Evolutionary conservation across 1,139 yeast genomes (phyloP).

Genomic region (Suhomyces bribrorum): DNA sequence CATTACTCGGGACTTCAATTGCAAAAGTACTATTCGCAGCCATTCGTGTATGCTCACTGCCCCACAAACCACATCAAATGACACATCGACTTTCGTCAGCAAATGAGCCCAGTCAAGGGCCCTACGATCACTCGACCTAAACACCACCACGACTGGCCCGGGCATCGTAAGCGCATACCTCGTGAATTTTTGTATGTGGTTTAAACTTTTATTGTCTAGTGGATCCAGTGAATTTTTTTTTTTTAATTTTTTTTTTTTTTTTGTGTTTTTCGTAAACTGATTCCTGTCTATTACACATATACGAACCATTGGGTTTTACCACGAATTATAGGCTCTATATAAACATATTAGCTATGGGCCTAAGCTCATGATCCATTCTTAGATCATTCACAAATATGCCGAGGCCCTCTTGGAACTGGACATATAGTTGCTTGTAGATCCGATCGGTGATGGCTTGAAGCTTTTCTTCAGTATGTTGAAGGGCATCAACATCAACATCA

Average conservation of each 20-base stretch:
- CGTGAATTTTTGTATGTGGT: too few species aligned
- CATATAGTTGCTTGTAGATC: slow-evolving; percentile 28
- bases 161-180: too few species aligned
- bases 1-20: too few species aligned
- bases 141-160: too few species aligned
- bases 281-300: too few species aligned
- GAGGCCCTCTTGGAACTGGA: slow-evolving; percentile 22
- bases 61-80: too few species aligned
- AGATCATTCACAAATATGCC: slow-evolving; percentile 31
- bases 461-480: slow-evolving; percentile 26
- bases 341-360: slow-evolving; percentile 18
- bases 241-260: too few species aligned
- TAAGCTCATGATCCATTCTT: slow-evolving; percentile 30
- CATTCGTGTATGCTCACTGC: neutral
- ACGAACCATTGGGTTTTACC: too few species aligned
- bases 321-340: too few species aligned
- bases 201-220: too few species aligned
- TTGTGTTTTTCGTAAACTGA: too few species aligned
- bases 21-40: neutral
- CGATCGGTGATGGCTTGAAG: slow-evolving; percentile 28
- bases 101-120: neutral
- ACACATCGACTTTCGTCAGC: neutral
- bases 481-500: slow-evolving; percentile 8
- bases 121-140: neutral
- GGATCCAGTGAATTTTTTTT: too few species aligned